Evolutionary conservation across 2,329 filamentous ascomycete genomes (phyloP), one percentile per base, ranked within the genome.

Genomic region (Paracamarosporium sp.): DNA sequence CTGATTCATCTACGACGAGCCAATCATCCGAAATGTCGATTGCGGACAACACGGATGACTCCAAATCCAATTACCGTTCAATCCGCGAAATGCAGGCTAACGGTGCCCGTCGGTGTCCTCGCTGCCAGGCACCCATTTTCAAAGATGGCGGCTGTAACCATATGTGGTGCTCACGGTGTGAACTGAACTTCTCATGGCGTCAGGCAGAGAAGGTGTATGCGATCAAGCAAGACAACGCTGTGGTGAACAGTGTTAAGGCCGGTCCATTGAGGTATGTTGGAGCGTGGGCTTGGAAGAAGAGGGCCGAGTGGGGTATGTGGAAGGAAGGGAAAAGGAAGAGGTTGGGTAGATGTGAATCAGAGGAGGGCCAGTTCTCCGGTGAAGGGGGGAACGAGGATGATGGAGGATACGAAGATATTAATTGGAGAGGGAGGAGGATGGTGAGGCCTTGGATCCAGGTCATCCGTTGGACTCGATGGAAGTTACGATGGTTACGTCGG

Each of bases 111-210:
- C 31, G 25, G 33, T 50, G 33, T 38, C 46, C 46, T 22, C 31
- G 46, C 13, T 50, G 46, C 22, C 31, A 50, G 31, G 27, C 33
- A 17, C 31, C 33, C 11, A 50, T 50, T 8, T 30, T 51, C 25
- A 51, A 51, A 31, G 35, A 51, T 31, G 48, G 48, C n/a, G 36
- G 48, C 4, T 51, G 48, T n/a, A 41, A 25, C 15, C 20, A 41
- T 27, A 31, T 51, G 48, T 17, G 22, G n/a, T 41, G 48, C 36
- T 5, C 9, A 15, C n/a, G 22, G 20, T 51, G 48, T 15, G 35
- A 22, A 4, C 9, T 51, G 48, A 13, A 41, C 8, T 51, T 51
- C 25, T 20, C 17, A n/a, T 51, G 48, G 48, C 24, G 25, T 8
- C 7, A 51, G 25, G 48, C n/a, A n/a, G 48, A 41, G 11, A 40